Conservation (phyloP, 2,329 filamentous ascomycete genomes). For the Colletotrichum sidae region DNA sequence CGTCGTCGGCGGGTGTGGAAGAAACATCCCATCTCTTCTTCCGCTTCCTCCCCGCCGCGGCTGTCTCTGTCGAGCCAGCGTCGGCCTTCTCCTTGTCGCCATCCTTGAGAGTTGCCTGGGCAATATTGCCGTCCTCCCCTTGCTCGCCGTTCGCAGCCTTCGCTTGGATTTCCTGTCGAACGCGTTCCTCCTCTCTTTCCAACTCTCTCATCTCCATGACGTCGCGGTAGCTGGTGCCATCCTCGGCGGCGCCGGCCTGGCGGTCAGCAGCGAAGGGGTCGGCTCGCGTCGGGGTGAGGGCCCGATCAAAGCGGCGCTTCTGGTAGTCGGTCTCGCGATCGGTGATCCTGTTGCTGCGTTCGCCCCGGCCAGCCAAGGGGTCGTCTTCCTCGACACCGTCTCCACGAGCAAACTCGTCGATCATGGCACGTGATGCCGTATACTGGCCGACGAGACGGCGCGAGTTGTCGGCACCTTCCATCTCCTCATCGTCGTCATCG, state of each 20-base stretch:
- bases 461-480: slow-evolving; percentile 78
- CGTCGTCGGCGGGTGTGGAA: slow-evolving; percentile 66
- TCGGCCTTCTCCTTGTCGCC: slow-evolving; percentile 80
- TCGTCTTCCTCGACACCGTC: slow-evolving; percentile 92
- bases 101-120: slow-evolving; percentile 81
- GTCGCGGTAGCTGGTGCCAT: slow-evolving; percentile 87
- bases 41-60: slow-evolving; percentile 77
- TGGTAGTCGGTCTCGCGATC: slow-evolving; percentile 98
- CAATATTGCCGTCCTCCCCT: slow-evolving; percentile 65
- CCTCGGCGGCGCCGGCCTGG: slow-evolving; percentile 73
- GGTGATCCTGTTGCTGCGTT: slow-evolving; percentile 90
- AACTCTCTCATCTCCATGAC: slow-evolving; percentile 92
- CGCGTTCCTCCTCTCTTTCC: slow-evolving; percentile 92
- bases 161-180: slow-evolving; percentile 83
- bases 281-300: slow-evolving; percentile 84
- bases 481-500: slow-evolving; percentile 82
- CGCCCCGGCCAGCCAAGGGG: slow-evolving; percentile 81
- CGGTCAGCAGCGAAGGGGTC: slow-evolving; percentile 86
- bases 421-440: slow-evolving; percentile 90
- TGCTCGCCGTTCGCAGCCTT: slow-evolving; percentile 70
- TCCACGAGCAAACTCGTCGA: slow-evolving; percentile 92
- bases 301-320: slow-evolving; percentile 91
- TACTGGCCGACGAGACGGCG: slow-evolving; percentile 92
- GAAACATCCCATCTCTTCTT: slow-evolving; percentile 96
- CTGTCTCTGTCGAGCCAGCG: slow-evolving; percentile 73